phyloP scores from a whole-genome alignment of 2,329 filamentous ascomycete genomes.

The Coniochaeta sp. region DNA sequence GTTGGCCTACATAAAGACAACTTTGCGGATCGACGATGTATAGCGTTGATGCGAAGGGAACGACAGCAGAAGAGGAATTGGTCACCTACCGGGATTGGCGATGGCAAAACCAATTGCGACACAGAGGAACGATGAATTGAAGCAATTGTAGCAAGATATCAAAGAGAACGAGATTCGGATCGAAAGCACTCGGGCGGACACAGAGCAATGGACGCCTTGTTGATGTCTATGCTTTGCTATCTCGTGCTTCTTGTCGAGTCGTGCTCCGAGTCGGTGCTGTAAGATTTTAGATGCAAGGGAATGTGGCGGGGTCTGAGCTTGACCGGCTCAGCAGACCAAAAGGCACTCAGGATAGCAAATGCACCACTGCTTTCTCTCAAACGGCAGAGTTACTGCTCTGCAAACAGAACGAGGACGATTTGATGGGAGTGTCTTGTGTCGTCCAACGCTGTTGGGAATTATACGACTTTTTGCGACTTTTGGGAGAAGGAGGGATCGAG shows the following conservation, averaged over 20 bases:
- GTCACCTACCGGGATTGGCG: neutral
- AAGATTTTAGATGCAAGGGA: neutral
- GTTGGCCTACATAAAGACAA: neutral
- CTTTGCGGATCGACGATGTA: neutral
- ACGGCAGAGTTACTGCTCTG: neutral
- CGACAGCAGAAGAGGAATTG: neutral
- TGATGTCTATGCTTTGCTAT: neutral
- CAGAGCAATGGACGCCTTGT: neutral
- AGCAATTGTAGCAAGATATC: neutral
- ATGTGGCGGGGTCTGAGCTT: neutral
- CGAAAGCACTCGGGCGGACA: neutral
- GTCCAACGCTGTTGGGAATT: neutral
- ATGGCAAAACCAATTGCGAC: neutral
- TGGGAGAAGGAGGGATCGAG: slow-evolving; percentile 1
- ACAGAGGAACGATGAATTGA: neutral
- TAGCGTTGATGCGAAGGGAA: neutral
- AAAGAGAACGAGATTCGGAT: neutral
- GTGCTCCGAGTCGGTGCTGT: neutral
- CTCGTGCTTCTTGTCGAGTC: neutral
- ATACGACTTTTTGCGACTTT: neutral
- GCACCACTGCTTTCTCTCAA: neutral
- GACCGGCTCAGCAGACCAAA: neutral
- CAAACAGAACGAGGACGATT: neutral
- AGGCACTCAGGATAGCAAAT: neutral
- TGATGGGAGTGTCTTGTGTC: neutral